These are phyloP conservation scores for Hippophae tibetana DNA, from an alignment of 306 rosid genomes.

Conservation along the genomic window DNA sequence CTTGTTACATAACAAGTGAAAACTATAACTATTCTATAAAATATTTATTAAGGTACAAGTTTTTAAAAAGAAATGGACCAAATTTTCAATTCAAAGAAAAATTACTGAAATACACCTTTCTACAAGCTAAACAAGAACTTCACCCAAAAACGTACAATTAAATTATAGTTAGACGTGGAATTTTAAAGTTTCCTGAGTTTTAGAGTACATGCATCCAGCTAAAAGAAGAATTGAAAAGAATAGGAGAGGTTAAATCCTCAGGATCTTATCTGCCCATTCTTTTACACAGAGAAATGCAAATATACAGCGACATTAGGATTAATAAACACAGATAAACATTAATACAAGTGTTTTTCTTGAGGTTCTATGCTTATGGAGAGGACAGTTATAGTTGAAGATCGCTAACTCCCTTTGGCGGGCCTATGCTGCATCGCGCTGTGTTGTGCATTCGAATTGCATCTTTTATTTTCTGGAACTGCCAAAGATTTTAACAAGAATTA, in stretches of 20 bases:
- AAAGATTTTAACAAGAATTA: constrained; percentile 5
- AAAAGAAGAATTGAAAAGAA: constrained; percentile 45
- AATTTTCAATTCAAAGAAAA: no score
- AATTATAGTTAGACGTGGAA: no score
- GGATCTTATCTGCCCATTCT: constrained; percentile 14
- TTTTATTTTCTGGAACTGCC: constrained; percentile 93
- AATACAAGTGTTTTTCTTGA: constrained; percentile 13
- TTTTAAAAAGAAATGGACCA: no score
- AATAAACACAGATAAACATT: constrained; percentile 15
- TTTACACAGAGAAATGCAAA: constrained; percentile 16
- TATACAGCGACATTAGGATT: constrained; percentile 36
- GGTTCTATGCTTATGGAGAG: constrained; percentile 31
- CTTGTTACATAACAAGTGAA: no score
- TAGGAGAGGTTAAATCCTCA: constrained; percentile 18
- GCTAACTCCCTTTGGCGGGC: constrained; percentile 70
- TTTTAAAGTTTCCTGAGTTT: no score
- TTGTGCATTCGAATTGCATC: constrained; percentile 78
- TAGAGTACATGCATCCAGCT: no score
- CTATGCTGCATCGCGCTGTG: constrained; percentile 97
- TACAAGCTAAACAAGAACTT: no score
- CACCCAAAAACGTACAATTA: no score
- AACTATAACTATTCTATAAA: no score
- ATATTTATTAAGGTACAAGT: no score
- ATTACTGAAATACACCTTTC: no score
- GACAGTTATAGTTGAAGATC: constrained; percentile 48